Evolutionary conservation across 306 rosid genomes (phyloP), one percentile per base, ranked within the genome.

Genomic region (Canavalia ensiformis): DNA sequence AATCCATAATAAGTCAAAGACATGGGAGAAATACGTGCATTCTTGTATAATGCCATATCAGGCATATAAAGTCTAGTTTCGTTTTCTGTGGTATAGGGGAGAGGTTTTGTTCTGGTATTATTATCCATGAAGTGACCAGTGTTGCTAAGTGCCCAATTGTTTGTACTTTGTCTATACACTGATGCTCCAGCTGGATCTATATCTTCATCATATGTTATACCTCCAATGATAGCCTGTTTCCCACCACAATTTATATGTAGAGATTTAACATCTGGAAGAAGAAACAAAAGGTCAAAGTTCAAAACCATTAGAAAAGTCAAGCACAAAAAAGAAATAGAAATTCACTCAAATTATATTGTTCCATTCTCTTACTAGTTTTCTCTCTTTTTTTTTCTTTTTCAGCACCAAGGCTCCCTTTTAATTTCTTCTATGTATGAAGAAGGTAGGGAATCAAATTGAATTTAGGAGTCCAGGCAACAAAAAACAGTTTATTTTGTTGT

Each of bases 21-120:
- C 55, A 86, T 63, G 51, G 97, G 87, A 60, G 94, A 82, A 75
- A 92, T 65, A 8, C 97, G 92, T 31, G 97, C 97, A 37, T 10
- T 84, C 78, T 29, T 84, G 47, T 92, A 92, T 31, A 89, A 77
- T 42, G 79, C 75, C 67, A 84, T 78, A 64, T 88, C 13, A 13
- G 39, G 9, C 68, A 82, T 65, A 28, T 75, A 25, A 71, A 83
- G 86, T 28, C 5, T 25, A 2, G 83, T 50, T 64, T 18, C 1
- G 44, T 51, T 77, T 18, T 75, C 6, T 35, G 12, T 0, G 7
- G 12, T 74, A 66, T 75, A 76, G 18, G 59, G 58, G 25, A 29
- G 68, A 60, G 12, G 2, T 1, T 8, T 12, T 4, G 37, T 2
- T 13, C 0, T 6, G 0, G 63, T 0, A 34, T 57, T 8, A 70